Percentiles rank a stretch among this genome's conserved stretches.
Conservation (phyloP, 805 yeast genomes). For the Lipomyces chichibuensis region DNA sequence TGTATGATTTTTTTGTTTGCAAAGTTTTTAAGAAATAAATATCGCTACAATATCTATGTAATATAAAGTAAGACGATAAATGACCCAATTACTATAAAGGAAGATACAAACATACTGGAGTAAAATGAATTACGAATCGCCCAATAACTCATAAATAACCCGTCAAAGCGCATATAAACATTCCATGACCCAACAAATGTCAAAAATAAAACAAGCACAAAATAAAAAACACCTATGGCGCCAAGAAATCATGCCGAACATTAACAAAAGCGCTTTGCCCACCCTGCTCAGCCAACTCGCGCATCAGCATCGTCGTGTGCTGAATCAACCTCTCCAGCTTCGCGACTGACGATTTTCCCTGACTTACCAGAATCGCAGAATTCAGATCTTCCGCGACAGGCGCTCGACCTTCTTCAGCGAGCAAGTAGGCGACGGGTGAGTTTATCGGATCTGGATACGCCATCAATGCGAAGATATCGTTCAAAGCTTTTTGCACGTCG, state of each 20-base stretch:
- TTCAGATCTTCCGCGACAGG: conserved; percentile 51
- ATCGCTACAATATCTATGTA: not conserved
- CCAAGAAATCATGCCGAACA: conserved; percentile 29
- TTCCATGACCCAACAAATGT: not conserved
- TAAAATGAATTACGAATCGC: not conserved
- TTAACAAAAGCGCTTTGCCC: conserved; percentile 33
- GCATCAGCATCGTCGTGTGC: conserved; percentile 44
- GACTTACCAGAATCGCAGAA: conserved; percentile 49
- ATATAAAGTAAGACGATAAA: not conserved
- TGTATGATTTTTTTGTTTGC: not conserved
- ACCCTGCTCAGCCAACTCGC: conserved; percentile 35
- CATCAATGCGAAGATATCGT: conserved; percentile 54
- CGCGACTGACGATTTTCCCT: conserved; percentile 51
- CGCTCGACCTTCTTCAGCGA: conserved; percentile 46
- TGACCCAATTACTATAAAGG: not conserved
- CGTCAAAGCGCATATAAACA: not conserved
- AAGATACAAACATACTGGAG: not conserved
- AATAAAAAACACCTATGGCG: conserved; percentile 5
- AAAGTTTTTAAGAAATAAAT: not conserved
- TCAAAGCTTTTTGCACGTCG: conserved; percentile 47
- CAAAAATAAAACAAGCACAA: not conserved
- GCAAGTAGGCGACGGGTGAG: conserved; percentile 46
- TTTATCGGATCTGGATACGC: conserved; percentile 56
- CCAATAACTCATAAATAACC: not conserved
- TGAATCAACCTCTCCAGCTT: conserved; percentile 51